Evolutionary conservation across 768 basidiomycete genomes (phyloP), one percentile per base, ranked within the genome.

Genomic region (Gautieria morchelliformis): DNA sequence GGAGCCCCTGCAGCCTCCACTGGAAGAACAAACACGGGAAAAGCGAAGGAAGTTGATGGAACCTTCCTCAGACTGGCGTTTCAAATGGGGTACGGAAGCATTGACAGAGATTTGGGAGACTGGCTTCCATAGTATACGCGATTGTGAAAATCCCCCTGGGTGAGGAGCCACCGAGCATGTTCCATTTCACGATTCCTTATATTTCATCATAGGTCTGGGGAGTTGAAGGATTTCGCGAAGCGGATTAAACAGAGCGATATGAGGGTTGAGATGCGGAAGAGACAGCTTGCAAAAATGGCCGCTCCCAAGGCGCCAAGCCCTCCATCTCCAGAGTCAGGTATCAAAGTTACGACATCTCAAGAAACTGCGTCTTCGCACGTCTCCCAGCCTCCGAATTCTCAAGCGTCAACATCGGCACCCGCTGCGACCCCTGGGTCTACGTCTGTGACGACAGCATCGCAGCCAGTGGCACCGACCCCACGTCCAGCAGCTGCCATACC

Each of bases 61-160:
- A 62, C 75, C 80, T 4, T 79, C 79, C 15, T 71, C 75, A 52
- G 79, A 82, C 22, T 89, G 85, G 84, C 67, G 76, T 48, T 82
- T 83, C 75, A 71, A 68, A 56, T 74, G 82, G 50, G 89, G 90
- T 7, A 85, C 83, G 44, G 80, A 80, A 58, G 74, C 85, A 1
- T 69, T 91, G 65, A 87, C 86, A 2, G 87, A 89, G 60, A 85
- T 89, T 30, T 93, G 89, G 89, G 80, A 82, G 57, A 82, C 87
- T 82, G 89, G 89, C 15, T 90, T 85, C 64, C 73, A 80, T 60
- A 80, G 80, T 50, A 64, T 87, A 55, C 54, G 63, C 10, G 85
- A 89, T 67, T 67, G 90, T 27, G 74, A 85, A 65, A 78, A 74
- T 58, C 81, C 82, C 11, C 84, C 84, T 76, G 78, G 78, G 88